These are phyloP conservation scores for Draba incana DNA, from an alignment of 345 rosid genomes.

Conservation along the genomic window DNA sequence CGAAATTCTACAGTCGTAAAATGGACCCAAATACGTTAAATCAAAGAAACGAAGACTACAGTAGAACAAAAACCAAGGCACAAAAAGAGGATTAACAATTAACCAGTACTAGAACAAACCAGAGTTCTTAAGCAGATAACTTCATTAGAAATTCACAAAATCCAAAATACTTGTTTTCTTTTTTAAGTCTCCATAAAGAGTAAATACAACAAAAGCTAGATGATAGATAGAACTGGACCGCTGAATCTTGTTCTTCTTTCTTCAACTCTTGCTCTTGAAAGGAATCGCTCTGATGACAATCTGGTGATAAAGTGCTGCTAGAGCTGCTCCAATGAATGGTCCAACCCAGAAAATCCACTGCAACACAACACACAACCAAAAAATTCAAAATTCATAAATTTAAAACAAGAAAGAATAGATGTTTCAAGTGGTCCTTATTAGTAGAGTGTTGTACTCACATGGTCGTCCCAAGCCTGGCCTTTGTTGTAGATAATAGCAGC, in stretches of 20 bases:
- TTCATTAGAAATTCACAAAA: constrained; percentile 4
- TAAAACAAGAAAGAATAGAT: background rate
- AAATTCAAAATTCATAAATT: background rate
- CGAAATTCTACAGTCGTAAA: background rate
- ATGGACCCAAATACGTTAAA: background rate
- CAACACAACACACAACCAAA: background rate
- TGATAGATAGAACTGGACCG: constrained; percentile 2
- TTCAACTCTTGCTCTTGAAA: constrained; percentile 46
- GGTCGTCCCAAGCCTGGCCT: constrained; percentile 53
- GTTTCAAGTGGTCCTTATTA: constrained; percentile 1
- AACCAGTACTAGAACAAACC: background rate
- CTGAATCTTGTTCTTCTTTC: constrained; percentile 1
- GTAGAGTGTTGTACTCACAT: constrained; percentile 43
- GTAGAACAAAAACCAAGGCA: background rate
- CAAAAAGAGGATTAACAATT: background rate
- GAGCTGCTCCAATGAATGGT: constrained; percentile 57
- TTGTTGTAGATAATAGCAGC: constrained; percentile 52
- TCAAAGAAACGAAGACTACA: too few relatives aligned
- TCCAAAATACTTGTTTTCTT: background rate
- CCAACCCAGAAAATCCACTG: constrained; percentile 74
- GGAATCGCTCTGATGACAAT: constrained; percentile 57
- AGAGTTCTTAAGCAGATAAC: background rate
- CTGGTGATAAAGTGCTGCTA: constrained; percentile 55
- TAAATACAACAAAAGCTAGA: constrained; percentile 28
- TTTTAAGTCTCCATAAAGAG: background rate